These are phyloP conservation scores for Elongisporangium undulatum DNA, from an alignment of 352 stramenopile genomes.

Conservation along the genomic window DNA sequence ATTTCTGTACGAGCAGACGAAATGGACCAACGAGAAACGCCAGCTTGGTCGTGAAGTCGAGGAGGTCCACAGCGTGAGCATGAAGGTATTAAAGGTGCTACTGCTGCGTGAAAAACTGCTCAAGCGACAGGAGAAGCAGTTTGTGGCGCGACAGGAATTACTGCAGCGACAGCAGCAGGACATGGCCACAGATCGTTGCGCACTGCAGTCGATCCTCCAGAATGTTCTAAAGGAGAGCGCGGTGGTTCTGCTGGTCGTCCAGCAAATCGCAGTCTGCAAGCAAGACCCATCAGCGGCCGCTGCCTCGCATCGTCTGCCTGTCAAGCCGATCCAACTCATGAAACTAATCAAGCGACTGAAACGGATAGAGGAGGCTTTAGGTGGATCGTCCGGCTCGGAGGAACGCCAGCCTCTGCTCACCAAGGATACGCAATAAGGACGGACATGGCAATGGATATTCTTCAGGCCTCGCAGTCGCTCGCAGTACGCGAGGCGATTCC, in stretches of 20 bases:
- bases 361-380: conserved; percentile 18
- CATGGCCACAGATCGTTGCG: conserved; percentile 5
- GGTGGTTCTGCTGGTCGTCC: conserved; percentile 41
- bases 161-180: conserved; percentile 16
- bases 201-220: conserved; percentile 17
- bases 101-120: conserved; percentile 62
- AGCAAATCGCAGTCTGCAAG: conserved; percentile 28
- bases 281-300: background rate
- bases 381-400: background rate
- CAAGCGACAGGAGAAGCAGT: conserved; percentile 39
- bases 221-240: conserved; percentile 44
- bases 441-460: background rate
- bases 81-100: conserved; percentile 65
- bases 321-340: conserved; percentile 51
- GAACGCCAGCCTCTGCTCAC: background rate
- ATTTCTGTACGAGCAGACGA: conserved; percentile 56
- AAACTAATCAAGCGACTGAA: conserved; percentile 34
- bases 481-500: background rate
- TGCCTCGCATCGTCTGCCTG: conserved; percentile 7
- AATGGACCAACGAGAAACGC: conserved; percentile 52
- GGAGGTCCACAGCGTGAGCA: conserved; percentile 51
- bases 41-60: conserved; percentile 41
- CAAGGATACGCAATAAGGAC: background rate
- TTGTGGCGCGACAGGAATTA: conserved; percentile 11
- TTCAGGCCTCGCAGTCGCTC: background rate